A percentile compares a stretch with the other conserved stretches of the same genome.
Evolutionary conservation across 305 asterid genomes (phyloP).

Genomic region (Fraxinus ornus): DNA sequence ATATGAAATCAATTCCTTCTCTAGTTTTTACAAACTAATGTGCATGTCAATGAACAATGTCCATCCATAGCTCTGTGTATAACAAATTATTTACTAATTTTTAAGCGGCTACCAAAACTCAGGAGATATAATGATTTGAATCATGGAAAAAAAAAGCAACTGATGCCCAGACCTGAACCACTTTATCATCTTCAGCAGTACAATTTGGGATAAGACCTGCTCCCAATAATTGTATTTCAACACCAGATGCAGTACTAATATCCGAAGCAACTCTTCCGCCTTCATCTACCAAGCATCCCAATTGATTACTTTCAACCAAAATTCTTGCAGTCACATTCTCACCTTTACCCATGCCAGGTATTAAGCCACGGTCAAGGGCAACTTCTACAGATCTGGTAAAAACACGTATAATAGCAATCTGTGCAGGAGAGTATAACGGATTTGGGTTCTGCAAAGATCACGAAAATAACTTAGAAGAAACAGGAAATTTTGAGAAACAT

Average conservation of each 20-base stretch:
- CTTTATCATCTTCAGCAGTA: slow-evolving; percentile 36
- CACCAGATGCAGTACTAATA: slow-evolving; percentile 39
- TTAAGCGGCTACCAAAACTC: not conserved
- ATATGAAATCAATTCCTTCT: not conserved
- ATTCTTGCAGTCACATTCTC: slow-evolving; percentile 42
- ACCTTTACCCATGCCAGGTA: slow-evolving; percentile 25
- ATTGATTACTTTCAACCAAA: slow-evolving; percentile 43
- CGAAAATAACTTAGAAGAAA: slow-evolving; percentile 19
- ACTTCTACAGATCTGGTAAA: slow-evolving; percentile 50
- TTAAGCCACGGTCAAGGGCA: slow-evolving; percentile 29
- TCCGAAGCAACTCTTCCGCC: slow-evolving; percentile 45
- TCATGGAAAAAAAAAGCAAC: slow-evolving; percentile 16
- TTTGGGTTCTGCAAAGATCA: slow-evolving; percentile 40
- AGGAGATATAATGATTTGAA: slow-evolving; percentile 10
- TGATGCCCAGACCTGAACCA: slow-evolving; percentile 50
- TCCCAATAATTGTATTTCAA: slow-evolving; percentile 42
- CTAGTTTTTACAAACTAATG: not conserved
- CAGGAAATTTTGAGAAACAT: not conserved
- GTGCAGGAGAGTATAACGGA: slow-evolving; percentile 50
- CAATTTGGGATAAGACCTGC: slow-evolving; percentile 31
- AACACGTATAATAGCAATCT: slow-evolving; percentile 48
- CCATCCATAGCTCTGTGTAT: not conserved
- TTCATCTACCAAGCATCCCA: slow-evolving; percentile 40
- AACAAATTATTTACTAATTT: not conserved
- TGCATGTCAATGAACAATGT: not conserved